A percentile compares a stretch with the other conserved stretches of the same genome.
Conservation (phyloP, 495 filamentous ascomycete species). For the Talaromyces trachyspermus region DNA sequence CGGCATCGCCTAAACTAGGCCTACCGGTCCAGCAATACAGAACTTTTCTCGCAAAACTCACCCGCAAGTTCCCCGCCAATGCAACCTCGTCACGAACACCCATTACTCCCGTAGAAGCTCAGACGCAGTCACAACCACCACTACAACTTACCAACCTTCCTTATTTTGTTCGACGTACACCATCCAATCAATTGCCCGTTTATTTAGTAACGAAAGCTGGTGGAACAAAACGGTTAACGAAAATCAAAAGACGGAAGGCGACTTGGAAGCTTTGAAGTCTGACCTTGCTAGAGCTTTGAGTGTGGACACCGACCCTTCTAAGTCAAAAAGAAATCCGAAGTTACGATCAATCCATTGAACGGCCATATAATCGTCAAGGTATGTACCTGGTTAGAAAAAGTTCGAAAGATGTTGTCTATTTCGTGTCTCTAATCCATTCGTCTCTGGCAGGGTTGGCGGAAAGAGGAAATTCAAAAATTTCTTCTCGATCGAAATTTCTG, state of each 20-base stretch:
- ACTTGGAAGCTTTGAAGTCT: slow-evolving; percentile 45
- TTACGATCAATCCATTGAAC: slow-evolving; percentile 52
- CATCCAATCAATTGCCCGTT: slow-evolving; percentile 66
- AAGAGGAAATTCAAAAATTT: slow-evolving; percentile 41
- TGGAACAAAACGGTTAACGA: slow-evolving; percentile 68
- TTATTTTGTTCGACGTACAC: slow-evolving; percentile 69
- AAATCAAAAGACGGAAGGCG: slow-evolving; percentile 74
- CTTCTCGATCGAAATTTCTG: slow-evolving; percentile 42
- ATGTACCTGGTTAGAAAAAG: too few species aligned
- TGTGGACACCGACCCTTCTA: slow-evolving; percentile 30
- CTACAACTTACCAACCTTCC: slow-evolving; percentile 39
- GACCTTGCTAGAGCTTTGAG: slow-evolving; percentile 43
- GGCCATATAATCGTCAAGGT: slow-evolving; percentile 61
- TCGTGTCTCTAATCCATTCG: background rate
- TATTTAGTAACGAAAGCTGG: slow-evolving; percentile 69
- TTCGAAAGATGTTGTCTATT: too few species aligned
- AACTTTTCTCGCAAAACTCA: slow-evolving; percentile 36
- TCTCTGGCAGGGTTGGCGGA: slow-evolving; percentile 40
- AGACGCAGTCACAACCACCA: slow-evolving; percentile 11
- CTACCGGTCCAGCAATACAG: slow-evolving; percentile 22
- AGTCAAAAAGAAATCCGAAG: slow-evolving; percentile 26
- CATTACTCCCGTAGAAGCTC: slow-evolving; percentile 18
- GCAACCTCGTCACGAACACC: slow-evolving; percentile 13
- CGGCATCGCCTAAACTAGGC: slow-evolving; percentile 11
- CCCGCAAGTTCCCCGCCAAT: slow-evolving; percentile 28